phyloP scores from a whole-genome alignment of 345 rosid species.

The Brassica juncea region DNA sequence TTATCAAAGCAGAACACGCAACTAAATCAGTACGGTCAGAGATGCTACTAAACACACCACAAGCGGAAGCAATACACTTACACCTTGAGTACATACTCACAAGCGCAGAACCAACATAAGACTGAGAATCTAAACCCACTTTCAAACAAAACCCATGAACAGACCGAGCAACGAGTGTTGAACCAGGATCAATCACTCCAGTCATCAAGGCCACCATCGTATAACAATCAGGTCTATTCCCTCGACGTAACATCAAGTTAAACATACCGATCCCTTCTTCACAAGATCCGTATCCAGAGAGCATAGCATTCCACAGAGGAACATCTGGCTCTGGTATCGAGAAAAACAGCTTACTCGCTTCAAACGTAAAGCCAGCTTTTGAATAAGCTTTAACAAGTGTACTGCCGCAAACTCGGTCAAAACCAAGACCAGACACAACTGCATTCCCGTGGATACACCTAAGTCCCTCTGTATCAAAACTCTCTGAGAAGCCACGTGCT shows the following conservation, averaged over 20 bases:
- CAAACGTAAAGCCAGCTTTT: constrained; percentile 49
- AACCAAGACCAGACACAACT: constrained; percentile 55
- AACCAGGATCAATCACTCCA: constrained; percentile 51
- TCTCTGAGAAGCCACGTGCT: constrained; percentile 61
- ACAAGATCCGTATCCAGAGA: constrained; percentile 60
- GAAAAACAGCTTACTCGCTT: constrained; percentile 60
- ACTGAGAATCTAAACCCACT: constrained; percentile 52
- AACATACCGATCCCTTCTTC: constrained; percentile 57
- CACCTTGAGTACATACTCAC: constrained; percentile 77
- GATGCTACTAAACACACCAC: constrained; percentile 50
- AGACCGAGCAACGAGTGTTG: constrained; percentile 51
- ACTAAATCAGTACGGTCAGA: constrained; percentile 62
- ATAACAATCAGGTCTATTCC: constrained; percentile 63
- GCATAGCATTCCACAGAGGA: constrained; percentile 80
- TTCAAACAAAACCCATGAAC: constrained; percentile 77
- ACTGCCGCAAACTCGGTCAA: constrained; percentile 60
- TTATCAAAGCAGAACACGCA: constrained; percentile 75
- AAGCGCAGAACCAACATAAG: constrained; percentile 62
- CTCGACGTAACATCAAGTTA: constrained; percentile 50
- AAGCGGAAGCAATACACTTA: constrained; percentile 57
- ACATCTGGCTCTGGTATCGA: constrained; percentile 61
- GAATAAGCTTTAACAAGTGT: constrained; percentile 73
- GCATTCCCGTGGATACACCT: constrained; percentile 61
- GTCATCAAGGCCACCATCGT: constrained; percentile 64
- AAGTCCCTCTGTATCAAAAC: constrained; percentile 45